A percentile compares a stretch with the other conserved stretches of the same genome.
Evolutionary conservation across 1,139 yeast genomes (phyloP).

Genomic region (Lodderomyces metapsilosis): DNA sequence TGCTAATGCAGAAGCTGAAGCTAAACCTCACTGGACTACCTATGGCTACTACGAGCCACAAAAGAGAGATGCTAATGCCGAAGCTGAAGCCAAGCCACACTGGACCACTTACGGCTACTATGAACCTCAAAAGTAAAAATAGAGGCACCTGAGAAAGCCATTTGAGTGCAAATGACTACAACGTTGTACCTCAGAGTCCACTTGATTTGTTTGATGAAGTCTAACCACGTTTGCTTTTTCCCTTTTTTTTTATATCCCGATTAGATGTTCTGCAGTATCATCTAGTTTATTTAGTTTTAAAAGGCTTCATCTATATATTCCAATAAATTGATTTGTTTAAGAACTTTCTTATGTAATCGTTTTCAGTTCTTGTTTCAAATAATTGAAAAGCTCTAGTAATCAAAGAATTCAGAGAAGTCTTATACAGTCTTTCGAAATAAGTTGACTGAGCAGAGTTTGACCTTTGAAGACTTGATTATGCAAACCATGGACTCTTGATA

Average conservation of each 20-base stretch:
- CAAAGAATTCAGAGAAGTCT: no score
- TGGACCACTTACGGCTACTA: conserved; percentile 10
- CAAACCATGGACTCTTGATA: no score
- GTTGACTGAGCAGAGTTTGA: no score
- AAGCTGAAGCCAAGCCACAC: conserved; percentile 5
- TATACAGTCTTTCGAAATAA: no score
- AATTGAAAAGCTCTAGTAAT: no score
- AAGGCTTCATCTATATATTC: not conserved
- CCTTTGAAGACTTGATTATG: no score
- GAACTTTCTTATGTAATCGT: no score
- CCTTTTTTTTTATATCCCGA: not conserved
- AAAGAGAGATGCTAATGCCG: conserved; percentile 13
- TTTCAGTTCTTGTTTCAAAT: no score
- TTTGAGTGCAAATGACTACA: not conserved
- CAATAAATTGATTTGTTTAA: not conserved
- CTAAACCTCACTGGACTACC: conserved; percentile 10
- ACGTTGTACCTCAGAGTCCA: not conserved
- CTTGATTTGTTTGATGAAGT: not conserved
- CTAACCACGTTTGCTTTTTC: not conserved
- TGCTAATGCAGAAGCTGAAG: no score
- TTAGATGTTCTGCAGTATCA: not conserved
- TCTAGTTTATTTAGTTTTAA: not conserved
- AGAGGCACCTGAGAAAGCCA: not conserved
- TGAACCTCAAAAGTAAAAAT: conserved; percentile 9
- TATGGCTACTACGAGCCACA: conserved; percentile 13